Percentiles rank a stretch among this genome's conserved stretches.
Conservation (phyloP, 2,329 filamentous ascomycete species). For the Fusarium sp. region DNA sequence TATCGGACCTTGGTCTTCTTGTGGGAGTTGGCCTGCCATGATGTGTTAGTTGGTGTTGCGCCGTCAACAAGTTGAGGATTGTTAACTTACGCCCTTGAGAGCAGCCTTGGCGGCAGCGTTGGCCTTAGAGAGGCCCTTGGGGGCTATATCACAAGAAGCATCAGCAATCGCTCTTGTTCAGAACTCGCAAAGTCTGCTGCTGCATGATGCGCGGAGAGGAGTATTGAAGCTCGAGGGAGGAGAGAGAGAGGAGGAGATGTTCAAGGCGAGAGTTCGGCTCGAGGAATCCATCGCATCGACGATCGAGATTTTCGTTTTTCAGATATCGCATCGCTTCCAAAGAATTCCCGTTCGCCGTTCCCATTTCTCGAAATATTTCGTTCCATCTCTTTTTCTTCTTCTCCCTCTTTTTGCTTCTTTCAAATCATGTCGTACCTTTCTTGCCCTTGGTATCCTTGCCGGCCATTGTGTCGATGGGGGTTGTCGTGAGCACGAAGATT, state of each 20-base stretch:
- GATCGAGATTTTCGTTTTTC: constrained; percentile 18
- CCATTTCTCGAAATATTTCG: not conserved
- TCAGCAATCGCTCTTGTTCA: constrained; percentile 78
- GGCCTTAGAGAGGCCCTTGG: constrained; percentile 85
- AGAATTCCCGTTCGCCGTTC: constrained; percentile 9
- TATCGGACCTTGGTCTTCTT: constrained; percentile 94
- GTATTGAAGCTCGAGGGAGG: constrained; percentile 27
- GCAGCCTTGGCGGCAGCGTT: constrained; percentile 94
- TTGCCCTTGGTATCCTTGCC: constrained; percentile 56
- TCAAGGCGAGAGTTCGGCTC: constrained; percentile 10
- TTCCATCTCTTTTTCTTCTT: constrained; percentile 1
- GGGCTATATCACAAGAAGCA: constrained; percentile 67
- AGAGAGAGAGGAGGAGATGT: constrained; percentile 7
- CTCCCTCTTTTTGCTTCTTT: constrained; percentile 21
- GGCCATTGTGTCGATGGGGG: constrained; percentile 48
- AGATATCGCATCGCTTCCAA: constrained; percentile 27
- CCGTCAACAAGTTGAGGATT: not conserved
- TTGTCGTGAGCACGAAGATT: constrained; percentile 44
- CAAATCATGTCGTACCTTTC: constrained; percentile 61
- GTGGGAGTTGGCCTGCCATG: constrained; percentile 67
- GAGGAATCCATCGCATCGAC: constrained; percentile 30
- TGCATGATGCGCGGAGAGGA: constrained; percentile 69
- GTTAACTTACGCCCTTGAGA: constrained; percentile 89
- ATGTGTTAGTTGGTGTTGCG: constrained; percentile 11
- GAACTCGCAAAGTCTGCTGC: constrained; percentile 84